Evolutionary conservation across 768 basidiomycete genomes (phyloP), one percentile per base, ranked within the genome.

Genomic region (Fibroporia radiculosa): DNA sequence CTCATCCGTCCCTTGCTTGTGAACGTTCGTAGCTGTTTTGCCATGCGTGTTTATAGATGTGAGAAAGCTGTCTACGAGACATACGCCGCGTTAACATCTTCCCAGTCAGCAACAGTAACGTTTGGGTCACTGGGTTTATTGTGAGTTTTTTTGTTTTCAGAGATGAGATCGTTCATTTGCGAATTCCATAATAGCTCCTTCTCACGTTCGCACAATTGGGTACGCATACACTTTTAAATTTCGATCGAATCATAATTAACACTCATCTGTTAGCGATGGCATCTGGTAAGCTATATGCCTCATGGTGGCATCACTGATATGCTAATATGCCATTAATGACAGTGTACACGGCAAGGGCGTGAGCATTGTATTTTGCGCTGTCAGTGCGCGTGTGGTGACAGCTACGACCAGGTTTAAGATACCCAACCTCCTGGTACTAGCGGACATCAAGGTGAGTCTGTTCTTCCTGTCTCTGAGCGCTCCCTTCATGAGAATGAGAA

Each of bases 31-130:
- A 81, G 78, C 29, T 68, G 70, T 39, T 82, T 79, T 47, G 67
- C 75, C 1, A 63, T 80, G 61, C 74, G 79, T 12, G 78, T 81
- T 11, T 82, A 77, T 77, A 62, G 77, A 59, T 82, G 79, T 80
- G 61, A 12, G 42, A 52, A 63, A 22, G 38, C 56, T n/a, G 6
- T 13, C 40, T 4, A 7, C 3, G 31, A 25, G 22, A 18, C 20
- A 18, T 29, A n/a, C 12, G 23, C 24, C 2, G 20, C 22, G 33
- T 40, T 50, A 13, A 52, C 25, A 23, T 43, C 38, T 14, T 47
- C 41, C 18, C 48, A 81, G 79, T 82, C 54, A 80, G 79, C 62
- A 65, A 75, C 32, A 63, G 67, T 26, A 80, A 80, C 48, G 45
- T 70, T 8, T 59, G 53, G 31, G 57, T 78, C 19, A 76, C 76